A percentile compares a stretch with the other conserved stretches of the same genome.
phyloP scores from a whole-genome alignment of 306 rosid species.

The Potentilla sterilis region DNA sequence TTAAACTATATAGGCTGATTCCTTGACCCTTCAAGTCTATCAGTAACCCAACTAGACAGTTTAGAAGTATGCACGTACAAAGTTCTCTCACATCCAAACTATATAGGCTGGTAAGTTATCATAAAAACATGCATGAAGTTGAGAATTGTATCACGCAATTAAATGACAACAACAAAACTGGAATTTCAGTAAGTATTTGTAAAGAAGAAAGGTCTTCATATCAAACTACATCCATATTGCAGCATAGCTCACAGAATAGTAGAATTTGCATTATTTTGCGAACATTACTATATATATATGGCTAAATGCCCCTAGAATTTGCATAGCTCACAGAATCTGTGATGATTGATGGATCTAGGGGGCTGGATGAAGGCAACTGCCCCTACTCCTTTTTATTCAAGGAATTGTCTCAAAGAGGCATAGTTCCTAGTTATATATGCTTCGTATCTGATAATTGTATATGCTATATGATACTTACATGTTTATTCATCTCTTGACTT shows the following conservation, averaged over 20 bases:
- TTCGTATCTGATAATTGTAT: too few species aligned
- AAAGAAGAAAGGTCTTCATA: background rate
- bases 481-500: too few species aligned
- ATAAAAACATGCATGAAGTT: background rate
- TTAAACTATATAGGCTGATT: background rate
- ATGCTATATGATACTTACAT: too few species aligned
- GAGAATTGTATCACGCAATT: background rate
- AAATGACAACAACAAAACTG: background rate
- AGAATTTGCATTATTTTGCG: constrained; percentile 8
- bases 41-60: background rate
- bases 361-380: too few species aligned
- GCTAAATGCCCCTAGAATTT: too few species aligned
- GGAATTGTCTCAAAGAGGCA: too few species aligned
- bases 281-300: constrained; percentile 1
- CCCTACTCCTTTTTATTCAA: too few species aligned
- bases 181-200: background rate
- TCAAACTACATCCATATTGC: background rate
- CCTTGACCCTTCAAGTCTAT: background rate
- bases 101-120: too few species aligned
- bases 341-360: too few species aligned
- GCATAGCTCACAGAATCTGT: too few species aligned
- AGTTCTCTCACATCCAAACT: background rate
- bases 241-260: background rate
- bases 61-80: background rate
- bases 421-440: too few species aligned